These are phyloP conservation scores for Pestalotiopsis sp. DNA, from an alignment of 2,329 filamentous ascomycete genomes.

Conservation along the genomic window DNA sequence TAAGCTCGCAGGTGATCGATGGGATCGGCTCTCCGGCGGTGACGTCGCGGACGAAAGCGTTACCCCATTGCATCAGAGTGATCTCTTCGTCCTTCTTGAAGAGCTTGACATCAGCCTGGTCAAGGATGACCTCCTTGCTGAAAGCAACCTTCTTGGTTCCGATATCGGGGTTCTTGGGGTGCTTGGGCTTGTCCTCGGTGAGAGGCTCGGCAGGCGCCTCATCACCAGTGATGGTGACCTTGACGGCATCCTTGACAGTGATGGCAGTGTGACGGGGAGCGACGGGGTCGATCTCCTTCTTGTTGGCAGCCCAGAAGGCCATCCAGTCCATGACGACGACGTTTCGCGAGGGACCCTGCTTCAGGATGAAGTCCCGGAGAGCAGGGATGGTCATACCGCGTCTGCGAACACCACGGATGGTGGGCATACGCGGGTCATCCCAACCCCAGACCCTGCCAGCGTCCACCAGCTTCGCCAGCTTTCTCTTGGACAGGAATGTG, in stretches of 20 bases:
- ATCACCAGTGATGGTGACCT: constrained; percentile 68
- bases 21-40: constrained; percentile 63
- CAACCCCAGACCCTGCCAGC: constrained; percentile 77
- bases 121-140: constrained; percentile 75
- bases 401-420: constrained; percentile 76
- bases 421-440: constrained; percentile 88
- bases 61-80: constrained; percentile 96
- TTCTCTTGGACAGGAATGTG: constrained; percentile 84
- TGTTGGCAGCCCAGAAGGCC: constrained; percentile 73
- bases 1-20: constrained; percentile 78
- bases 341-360: constrained; percentile 82
- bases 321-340: constrained; percentile 86
- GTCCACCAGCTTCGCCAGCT: constrained; percentile 82
- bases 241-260: constrained; percentile 70
- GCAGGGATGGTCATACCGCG: constrained; percentile 80
- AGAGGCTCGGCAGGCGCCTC: constrained; percentile 66
- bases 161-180: constrained; percentile 84
- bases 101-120: constrained; percentile 82
- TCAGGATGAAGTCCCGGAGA: constrained; percentile 81
- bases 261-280: constrained; percentile 77
- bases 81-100: constrained; percentile 89
- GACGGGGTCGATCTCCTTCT: constrained; percentile 80
- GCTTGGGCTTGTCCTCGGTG: constrained; percentile 79
- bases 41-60: constrained; percentile 76
- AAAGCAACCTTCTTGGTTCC: constrained; percentile 86